Evolutionary conservation across 179 eudicot species (phyloP), one percentile per base, ranked within the genome.

Genomic region (Pouteria campechiana): DNA sequence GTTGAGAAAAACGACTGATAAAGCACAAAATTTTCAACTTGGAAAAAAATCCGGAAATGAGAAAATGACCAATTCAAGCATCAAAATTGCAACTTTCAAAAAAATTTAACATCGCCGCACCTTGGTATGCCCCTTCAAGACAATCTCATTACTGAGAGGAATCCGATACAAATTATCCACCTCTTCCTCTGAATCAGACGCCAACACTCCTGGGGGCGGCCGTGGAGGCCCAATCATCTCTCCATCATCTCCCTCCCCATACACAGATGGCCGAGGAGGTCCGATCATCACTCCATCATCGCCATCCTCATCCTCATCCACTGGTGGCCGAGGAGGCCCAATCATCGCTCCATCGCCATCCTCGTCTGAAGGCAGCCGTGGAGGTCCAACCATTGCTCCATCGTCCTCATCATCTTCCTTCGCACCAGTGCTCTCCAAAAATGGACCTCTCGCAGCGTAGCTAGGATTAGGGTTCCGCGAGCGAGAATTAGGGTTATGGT

Each of bases 61-160:
- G n/a, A n/a, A n/a, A n/a, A n/a, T n/a, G n/a, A n/a, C n/a, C n/a
- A n/a, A n/a, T n/a, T n/a, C n/a, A n/a, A n/a, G n/a, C n/a, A n/a
- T n/a, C n/a, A n/a, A n/a, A n/a, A n/a, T n/a, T n/a, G n/a, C n/a
- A n/a, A n/a, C n/a, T n/a, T n/a, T n/a, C n/a, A n/a, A n/a, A n/a
- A n/a, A n/a, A n/a, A n/a, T n/a, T n/a, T n/a, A n/a, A n/a, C n/a
- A n/a, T n/a, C n/a, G n/a, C 15, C 6, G 16, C 61, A 89, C 97
- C 93, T 89, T 89, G 27, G 60, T 72, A 50, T 85, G 97, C 15
- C 97, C 97, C 65, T 89, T 89, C 66, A 89, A 50, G 2, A 85
- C 79, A 74, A 89, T 89, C 63, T 89, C 97, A 57, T 89, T 85
- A 51, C 86, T 85, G 64, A 76, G 16, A 7, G 97, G 97, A 19